Conservation (phyloP, 345 rosid genomes). For the Boechera stricta region DNA sequence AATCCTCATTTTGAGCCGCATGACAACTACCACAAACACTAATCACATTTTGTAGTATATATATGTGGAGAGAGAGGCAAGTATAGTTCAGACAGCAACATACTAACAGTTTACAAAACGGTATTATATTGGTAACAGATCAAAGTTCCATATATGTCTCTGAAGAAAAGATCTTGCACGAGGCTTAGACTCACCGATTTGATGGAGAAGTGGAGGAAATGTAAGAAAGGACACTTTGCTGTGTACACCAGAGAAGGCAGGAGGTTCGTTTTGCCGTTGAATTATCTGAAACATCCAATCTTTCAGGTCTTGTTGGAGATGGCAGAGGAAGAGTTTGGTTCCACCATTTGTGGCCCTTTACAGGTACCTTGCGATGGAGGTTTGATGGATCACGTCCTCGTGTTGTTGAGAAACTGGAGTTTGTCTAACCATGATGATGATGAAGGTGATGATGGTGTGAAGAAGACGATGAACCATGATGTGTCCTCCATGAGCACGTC, state of each 20-base stretch:
- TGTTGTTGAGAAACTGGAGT: conserved; percentile 46
- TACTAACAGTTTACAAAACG: conserved; percentile 36
- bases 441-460: conserved; percentile 34
- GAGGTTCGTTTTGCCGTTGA: conserved; percentile 55
- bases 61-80: conserved; percentile 31
- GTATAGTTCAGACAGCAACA: conserved; percentile 46
- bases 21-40: conserved; percentile 43
- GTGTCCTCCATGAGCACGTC: conserved; percentile 39
- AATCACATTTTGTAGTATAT: conserved; percentile 37
- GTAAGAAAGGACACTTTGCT: conserved; percentile 59
- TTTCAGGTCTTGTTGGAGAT: conserved; percentile 57
- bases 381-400: conserved; percentile 52
- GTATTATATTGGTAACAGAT: conserved; percentile 28
- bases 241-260: conserved; percentile 59
- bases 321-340: conserved; percentile 63
- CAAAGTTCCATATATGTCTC: conserved; percentile 15
- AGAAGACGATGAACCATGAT: conserved; percentile 30
- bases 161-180: conserved; percentile 46
- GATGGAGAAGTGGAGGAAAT: conserved; percentile 52
- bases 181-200: conserved; percentile 47
- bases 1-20: conserved; percentile 41
- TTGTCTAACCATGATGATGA: conserved; percentile 36
- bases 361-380: conserved; percentile 62
- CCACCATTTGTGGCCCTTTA: conserved; percentile 53
- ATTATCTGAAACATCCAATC: conserved; percentile 60